Percentiles rank a stretch among this genome's conserved stretches.
Conservation (phyloP, 192 early-diverging fungal genomes). For the Gaertneriomyces semiglobifer region DNA sequence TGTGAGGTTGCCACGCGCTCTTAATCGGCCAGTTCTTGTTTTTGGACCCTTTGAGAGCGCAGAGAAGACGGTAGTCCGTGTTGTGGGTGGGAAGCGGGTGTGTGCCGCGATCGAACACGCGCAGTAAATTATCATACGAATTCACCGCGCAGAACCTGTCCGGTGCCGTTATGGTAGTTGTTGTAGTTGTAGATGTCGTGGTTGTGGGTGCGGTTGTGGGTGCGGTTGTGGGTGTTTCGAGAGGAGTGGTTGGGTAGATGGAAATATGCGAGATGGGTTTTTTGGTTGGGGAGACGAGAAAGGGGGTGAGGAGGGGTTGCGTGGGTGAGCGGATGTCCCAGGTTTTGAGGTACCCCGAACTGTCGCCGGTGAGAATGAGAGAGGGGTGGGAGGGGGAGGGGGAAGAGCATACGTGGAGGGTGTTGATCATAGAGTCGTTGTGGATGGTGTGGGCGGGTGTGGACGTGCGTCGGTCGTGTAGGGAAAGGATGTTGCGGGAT, state of each 20-base stretch:
- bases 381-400: slow-evolving; percentile 12
- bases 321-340: slow-evolving; percentile 82
- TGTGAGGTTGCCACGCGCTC: slow-evolving; percentile 58
- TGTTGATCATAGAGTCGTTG: slow-evolving; percentile 81
- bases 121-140: slow-evolving; percentile 43
- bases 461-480: slow-evolving; percentile 60
- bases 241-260: slow-evolving; percentile 31
- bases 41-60: slow-evolving; percentile 85
- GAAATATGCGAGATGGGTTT: slow-evolving; percentile 78
- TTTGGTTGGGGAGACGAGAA: slow-evolving; percentile 60
- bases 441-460: slow-evolving; percentile 36
- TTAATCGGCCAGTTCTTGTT: slow-evolving; percentile 97
- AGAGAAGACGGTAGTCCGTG: slow-evolving; percentile 54
- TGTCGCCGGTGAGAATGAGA: slow-evolving; percentile 75
- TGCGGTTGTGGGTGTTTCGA: no score
- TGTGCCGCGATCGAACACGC: slow-evolving; percentile 87
- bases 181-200: no score
- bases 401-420: slow-evolving; percentile 45
- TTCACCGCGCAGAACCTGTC: no score
- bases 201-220: no score
- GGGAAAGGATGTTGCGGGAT: slow-evolving; percentile 64
- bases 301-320: slow-evolving; percentile 46
- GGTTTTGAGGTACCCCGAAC: slow-evolving; percentile 80
- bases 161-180: no score
- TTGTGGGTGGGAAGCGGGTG: slow-evolving; percentile 65